These are phyloP conservation scores for Suhomyces wounanorum DNA, from an alignment of 1,139 yeast genomes.

Conservation along the genomic window DNA sequence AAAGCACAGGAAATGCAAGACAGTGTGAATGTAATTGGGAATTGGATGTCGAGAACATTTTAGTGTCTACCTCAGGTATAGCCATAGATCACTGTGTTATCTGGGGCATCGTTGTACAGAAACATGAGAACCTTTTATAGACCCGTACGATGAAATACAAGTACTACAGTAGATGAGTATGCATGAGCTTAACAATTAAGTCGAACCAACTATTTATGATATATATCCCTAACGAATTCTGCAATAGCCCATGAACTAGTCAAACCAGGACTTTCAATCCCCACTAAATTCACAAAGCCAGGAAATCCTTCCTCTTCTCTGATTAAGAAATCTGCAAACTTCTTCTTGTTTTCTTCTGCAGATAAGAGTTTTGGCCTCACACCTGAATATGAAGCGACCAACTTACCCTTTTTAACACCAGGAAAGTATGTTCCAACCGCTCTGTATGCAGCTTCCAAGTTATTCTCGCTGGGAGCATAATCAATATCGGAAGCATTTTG, in stretches of 20 bases:
- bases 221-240: slow-evolving; percentile 58
- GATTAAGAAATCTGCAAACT: slow-evolving; percentile 74
- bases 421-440: slow-evolving; percentile 71
- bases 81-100: too few relatives aligned
- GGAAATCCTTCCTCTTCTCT: slow-evolving; percentile 63
- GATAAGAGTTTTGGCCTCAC: slow-evolving; percentile 75
- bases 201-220: slow-evolving; percentile 12
- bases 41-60: too few relatives aligned
- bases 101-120: too few relatives aligned
- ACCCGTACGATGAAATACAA: too few relatives aligned
- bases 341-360: slow-evolving; percentile 35
- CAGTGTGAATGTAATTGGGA: too few relatives aligned
- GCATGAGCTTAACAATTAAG: too few relatives aligned
- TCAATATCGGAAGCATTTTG: slow-evolving; percentile 38
- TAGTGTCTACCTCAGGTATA: too few relatives aligned
- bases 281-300: slow-evolving; percentile 78
- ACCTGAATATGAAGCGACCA: slow-evolving; percentile 75
- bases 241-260: slow-evolving; percentile 84
- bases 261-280: slow-evolving; percentile 89
- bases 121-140: too few relatives aligned
- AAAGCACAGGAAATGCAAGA: too few relatives aligned
- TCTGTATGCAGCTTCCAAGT: slow-evolving; percentile 54
- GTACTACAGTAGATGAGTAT: too few relatives aligned
- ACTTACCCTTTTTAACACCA: slow-evolving; percentile 46
- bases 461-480: slow-evolving; percentile 48